These are phyloP conservation scores for Aspergillus piperis DNA, from an alignment of 2,329 filamentous ascomycete species.

Conservation along the genomic window DNA sequence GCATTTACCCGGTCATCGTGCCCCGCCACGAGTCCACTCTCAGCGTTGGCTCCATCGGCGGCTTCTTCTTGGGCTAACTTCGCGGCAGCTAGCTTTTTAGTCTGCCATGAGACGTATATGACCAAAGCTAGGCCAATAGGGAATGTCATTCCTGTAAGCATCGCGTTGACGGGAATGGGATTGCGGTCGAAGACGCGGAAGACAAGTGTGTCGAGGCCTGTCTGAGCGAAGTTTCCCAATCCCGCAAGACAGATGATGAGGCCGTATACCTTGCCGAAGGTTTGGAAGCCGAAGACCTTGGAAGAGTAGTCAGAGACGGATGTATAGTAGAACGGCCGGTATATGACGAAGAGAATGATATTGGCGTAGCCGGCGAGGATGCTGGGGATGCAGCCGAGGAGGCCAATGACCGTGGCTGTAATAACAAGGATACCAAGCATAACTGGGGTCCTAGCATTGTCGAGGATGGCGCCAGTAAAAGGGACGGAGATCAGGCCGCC, in stretches of 20 bases:
- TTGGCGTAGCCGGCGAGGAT: slow-evolving; percentile 74
- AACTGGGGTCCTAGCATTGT: slow-evolving; percentile 70
- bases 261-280: slow-evolving; percentile 92
- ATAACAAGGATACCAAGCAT: slow-evolving; percentile 71
- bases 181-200: slow-evolving; percentile 71
- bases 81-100: slow-evolving; percentile 29
- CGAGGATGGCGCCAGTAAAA: slow-evolving; percentile 79
- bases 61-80: neutral
- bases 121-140: slow-evolving; percentile 67
- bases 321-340: slow-evolving; percentile 86
- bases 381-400: slow-evolving; percentile 71
- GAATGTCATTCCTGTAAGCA: slow-evolving; percentile 64
- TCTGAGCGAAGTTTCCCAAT: slow-evolving; percentile 80
- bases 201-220: slow-evolving; percentile 74
- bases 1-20: slow-evolving; percentile 10
- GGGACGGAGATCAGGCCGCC: slow-evolving; percentile 84
- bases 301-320: slow-evolving; percentile 84
- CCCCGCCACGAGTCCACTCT: neutral
- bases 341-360: slow-evolving; percentile 76
- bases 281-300: slow-evolving; percentile 89
- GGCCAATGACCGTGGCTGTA: slow-evolving; percentile 71
- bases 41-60: neutral
- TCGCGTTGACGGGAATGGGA: slow-evolving; percentile 74
- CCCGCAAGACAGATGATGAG: slow-evolving; percentile 85
- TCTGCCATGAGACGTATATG: slow-evolving; percentile 62